Percentiles rank a stretch among this genome's conserved stretches.
These are phyloP conservation scores for Cutaneotrichosporon mucoides DNA, from an alignment of 1,284 basidiomycete species.

Conservation along the genomic window DNA sequence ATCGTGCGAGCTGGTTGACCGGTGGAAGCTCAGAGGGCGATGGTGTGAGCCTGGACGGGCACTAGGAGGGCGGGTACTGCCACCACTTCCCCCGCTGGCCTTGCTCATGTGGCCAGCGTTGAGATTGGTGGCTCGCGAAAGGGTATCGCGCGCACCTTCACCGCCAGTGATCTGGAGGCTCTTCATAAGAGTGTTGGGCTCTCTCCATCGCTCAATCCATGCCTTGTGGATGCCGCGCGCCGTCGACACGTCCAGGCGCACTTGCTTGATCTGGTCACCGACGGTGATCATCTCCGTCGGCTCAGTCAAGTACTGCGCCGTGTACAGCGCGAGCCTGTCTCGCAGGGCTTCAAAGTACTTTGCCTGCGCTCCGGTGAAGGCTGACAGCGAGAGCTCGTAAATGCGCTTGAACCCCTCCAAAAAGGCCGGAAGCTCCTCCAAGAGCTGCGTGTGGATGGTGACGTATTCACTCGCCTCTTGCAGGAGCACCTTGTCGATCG, in stretches of 20 bases:
- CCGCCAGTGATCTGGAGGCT: conserved; percentile 8
- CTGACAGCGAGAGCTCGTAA: conserved; percentile 37
- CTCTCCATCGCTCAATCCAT: conserved; percentile 13
- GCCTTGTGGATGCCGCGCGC: conserved; percentile 18
- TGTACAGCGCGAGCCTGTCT: conserved; percentile 25
- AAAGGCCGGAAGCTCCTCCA: conserved; percentile 47
- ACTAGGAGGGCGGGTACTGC: not conserved
- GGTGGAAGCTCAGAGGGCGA: no score
- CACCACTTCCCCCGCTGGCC: not conserved
- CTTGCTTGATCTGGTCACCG: conserved; percentile 4
- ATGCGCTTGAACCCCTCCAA: conserved; percentile 44
- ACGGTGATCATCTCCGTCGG: conserved; percentile 11
- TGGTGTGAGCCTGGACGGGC: no score
- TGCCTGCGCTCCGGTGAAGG: conserved; percentile 41
- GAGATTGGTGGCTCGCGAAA: not conserved
- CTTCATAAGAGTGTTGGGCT: conserved; percentile 7
- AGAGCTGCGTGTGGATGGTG: conserved; percentile 48
- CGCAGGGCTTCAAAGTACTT: conserved; percentile 30
- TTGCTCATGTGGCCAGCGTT: not conserved
- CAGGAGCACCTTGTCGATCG: conserved; percentile 30
- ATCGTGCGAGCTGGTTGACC: no score
- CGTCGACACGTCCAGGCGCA: conserved; percentile 10
- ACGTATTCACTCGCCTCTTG: conserved; percentile 45
- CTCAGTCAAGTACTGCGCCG: conserved; percentile 9
- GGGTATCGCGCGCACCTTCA: conserved; percentile 1